These are phyloP conservation scores for Ramaria rubella DNA, from an alignment of 768 basidiomycete genomes.

Conservation along the genomic window DNA sequence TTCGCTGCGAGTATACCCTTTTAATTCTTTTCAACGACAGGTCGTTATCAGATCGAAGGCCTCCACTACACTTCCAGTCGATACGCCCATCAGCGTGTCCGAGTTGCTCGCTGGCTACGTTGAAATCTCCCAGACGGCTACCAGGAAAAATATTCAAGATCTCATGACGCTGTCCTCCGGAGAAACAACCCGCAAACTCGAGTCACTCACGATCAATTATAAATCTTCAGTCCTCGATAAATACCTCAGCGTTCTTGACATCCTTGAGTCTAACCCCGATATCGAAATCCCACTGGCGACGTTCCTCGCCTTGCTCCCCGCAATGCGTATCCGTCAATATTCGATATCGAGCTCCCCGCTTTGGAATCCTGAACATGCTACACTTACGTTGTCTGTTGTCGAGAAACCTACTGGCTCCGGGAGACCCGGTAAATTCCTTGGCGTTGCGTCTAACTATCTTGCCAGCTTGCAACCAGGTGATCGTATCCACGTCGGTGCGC, in stretches of 20 bases:
- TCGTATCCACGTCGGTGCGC: conserved; percentile 33
- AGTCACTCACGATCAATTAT: conserved; percentile 27
- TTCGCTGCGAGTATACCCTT: background rate
- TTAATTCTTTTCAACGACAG: conserved; percentile 14
- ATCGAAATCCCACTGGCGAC: conserved; percentile 31
- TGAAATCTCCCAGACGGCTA: conserved; percentile 43
- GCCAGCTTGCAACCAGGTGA: conserved; percentile 34
- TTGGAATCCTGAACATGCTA: conserved; percentile 34
- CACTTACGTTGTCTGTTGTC: conserved; percentile 40
- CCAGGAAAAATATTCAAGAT: conserved; percentile 33
- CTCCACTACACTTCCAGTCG: conserved; percentile 35
- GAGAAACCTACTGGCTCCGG: conserved; percentile 33
- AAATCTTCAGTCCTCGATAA: conserved; percentile 28
- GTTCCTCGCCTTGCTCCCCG: conserved; percentile 37
- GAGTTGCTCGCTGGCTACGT: conserved; percentile 39
- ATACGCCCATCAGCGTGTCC: conserved; percentile 30
- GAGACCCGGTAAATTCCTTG: conserved; percentile 31
- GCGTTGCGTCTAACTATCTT: conserved; percentile 42
- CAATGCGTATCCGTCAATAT: conserved; percentile 45
- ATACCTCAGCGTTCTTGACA: conserved; percentile 35
- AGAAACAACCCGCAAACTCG: conserved; percentile 23
- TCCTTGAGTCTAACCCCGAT: conserved; percentile 33
- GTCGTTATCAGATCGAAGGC: conserved; percentile 31
- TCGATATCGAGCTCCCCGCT: conserved; percentile 46
- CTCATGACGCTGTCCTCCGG: conserved; percentile 24